phyloP scores from a whole-genome alignment of 1,284 basidiomycete genomes.

The Irpex sp. region DNA sequence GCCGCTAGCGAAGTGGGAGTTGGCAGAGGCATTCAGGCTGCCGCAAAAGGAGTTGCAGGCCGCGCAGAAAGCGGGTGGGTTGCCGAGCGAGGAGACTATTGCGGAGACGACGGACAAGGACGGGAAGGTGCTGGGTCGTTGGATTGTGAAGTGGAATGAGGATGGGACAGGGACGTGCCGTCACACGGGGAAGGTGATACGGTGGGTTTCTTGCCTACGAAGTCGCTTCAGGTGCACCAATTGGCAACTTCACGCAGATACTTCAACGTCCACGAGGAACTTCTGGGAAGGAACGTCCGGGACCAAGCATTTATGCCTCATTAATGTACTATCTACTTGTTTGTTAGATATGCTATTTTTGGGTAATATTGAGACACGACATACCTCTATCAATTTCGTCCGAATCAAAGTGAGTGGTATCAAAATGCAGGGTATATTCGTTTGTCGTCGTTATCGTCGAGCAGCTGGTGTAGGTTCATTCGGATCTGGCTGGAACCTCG shows the following conservation, averaged over 20 bases:
- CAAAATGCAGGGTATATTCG: neutral
- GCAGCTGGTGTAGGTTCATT: constrained; percentile 11
- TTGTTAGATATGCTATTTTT: neutral
- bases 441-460: neutral
- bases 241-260: constrained; percentile 42
- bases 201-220: constrained; percentile 39
- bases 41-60: constrained; percentile 35
- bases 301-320: neutral
- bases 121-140: constrained; percentile 69
- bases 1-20: constrained; percentile 80
- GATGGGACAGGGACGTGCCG: constrained; percentile 59
- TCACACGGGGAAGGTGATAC: constrained; percentile 54
- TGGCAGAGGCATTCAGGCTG: constrained; percentile 54
- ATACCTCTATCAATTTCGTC: neutral
- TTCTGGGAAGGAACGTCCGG: constrained; percentile 34
- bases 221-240: neutral
- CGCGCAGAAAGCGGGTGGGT: constrained; percentile 26
- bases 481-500: constrained; percentile 45
- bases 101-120: constrained; percentile 67
- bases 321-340: neutral
- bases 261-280: constrained; percentile 84
- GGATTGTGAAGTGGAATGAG: constrained; percentile 74
- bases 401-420: neutral
- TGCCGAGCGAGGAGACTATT: constrained; percentile 67
- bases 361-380: neutral